These are phyloP conservation scores for Nemania abortiva DNA, from an alignment of 2,329 filamentous ascomycete genomes.

Conservation along the genomic window DNA sequence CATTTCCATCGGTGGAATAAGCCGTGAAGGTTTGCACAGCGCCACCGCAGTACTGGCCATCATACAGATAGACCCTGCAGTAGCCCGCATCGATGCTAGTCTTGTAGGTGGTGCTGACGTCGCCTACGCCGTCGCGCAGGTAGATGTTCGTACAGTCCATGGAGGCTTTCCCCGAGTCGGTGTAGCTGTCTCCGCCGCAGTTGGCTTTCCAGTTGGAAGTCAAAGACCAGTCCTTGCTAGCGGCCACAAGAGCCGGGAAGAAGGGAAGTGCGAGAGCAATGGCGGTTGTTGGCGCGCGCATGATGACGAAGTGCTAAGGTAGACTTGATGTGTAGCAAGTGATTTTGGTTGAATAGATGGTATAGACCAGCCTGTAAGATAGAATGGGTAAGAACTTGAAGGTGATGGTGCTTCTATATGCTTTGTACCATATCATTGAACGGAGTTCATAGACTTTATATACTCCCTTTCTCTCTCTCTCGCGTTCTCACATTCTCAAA, in stretches of 20 bases:
- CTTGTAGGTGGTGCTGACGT: constrained; percentile 3
- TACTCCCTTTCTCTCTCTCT: too few species aligned
- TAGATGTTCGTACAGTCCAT: constrained; percentile 3
- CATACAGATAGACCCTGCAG: constrained; percentile 6
- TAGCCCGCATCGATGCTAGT: constrained; percentile 1
- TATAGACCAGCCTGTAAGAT: neutral
- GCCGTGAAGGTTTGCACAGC: neutral
- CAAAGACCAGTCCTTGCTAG: constrained; percentile 6
- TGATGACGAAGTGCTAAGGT: neutral
- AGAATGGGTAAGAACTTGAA: neutral
- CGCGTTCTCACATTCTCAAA: too few species aligned
- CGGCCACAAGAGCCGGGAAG: constrained; percentile 2
- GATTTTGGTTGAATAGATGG: neutral
- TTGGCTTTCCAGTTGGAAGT: constrained; percentile 8
- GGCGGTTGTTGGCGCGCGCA: constrained; percentile 1
- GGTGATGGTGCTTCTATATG: neutral
- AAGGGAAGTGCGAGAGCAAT: constrained; percentile 2
- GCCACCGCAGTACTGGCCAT: constrained; percentile 2
- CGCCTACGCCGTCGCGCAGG: neutral
- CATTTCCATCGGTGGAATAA: constrained; percentile 3
- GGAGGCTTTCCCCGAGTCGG: neutral
- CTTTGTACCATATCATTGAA: neutral
- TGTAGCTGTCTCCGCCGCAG: constrained; percentile 1
- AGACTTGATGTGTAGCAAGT: neutral
- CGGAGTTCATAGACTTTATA: neutral